phyloP scores from a whole-genome alignment of 805 yeast species.

The Sungouiella thailandica region DNA sequence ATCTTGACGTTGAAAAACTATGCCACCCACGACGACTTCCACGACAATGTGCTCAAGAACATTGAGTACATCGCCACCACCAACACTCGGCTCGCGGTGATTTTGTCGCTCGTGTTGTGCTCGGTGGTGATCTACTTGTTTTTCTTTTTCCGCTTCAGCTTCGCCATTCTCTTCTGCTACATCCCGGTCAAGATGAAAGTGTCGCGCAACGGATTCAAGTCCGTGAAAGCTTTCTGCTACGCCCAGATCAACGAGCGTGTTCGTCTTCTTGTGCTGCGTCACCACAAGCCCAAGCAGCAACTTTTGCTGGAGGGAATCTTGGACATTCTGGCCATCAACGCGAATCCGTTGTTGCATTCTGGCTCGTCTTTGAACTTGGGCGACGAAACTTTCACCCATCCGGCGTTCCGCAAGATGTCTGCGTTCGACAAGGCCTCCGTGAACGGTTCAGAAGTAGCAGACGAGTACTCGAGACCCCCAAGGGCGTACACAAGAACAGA shows the following conservation, averaged over 20 bases:
- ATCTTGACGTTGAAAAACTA: slow-evolving; percentile 60
- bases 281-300: slow-evolving; percentile 33
- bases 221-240: slow-evolving; percentile 60
- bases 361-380: slow-evolving; percentile 10
- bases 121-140: slow-evolving; percentile 72
- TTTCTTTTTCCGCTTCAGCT: slow-evolving; percentile 51
- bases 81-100: slow-evolving; percentile 62
- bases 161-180: slow-evolving; percentile 47
- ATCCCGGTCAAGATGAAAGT: slow-evolving; percentile 48
- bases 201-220: slow-evolving; percentile 31
- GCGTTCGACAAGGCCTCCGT: background rate
- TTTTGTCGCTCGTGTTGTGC: slow-evolving; percentile 68
- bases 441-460: background rate
- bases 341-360: slow-evolving; percentile 23
- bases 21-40: slow-evolving; percentile 42
- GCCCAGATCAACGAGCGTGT: slow-evolving; percentile 53
- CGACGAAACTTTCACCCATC: background rate
- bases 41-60: slow-evolving; percentile 41
- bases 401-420: background rate
- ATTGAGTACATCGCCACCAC: slow-evolving; percentile 55
- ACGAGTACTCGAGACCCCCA: slow-evolving; percentile 2
- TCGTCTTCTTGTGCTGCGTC: slow-evolving; percentile 42
- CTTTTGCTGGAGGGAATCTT: slow-evolving; percentile 27
- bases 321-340: slow-evolving; percentile 18
- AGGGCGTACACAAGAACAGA: background rate